Conservation (phyloP, 2,329 filamentous ascomycete species). For the Colletotrichum euphorbiae region DNA sequence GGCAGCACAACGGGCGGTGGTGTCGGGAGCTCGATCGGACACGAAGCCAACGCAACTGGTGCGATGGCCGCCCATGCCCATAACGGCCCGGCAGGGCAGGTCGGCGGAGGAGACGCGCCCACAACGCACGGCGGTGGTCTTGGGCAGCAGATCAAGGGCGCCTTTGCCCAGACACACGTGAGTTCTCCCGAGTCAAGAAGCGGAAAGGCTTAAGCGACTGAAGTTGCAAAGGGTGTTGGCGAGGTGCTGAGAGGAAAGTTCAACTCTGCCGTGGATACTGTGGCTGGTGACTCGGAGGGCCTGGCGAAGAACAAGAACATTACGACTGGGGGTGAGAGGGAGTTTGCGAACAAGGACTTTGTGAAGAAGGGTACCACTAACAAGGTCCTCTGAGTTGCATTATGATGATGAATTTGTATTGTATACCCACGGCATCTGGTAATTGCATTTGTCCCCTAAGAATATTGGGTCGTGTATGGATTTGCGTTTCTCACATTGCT, state of each 20-base stretch:
- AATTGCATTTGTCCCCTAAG: no score
- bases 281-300: constrained; percentile 47
- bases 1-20: background rate
- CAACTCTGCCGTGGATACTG: constrained; percentile 49
- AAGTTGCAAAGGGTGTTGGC: constrained; percentile 23
- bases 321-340: constrained; percentile 35
- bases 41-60: background rate
- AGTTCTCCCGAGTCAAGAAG: background rate
- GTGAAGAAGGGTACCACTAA: constrained; percentile 33
- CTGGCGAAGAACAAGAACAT: constrained; percentile 49
- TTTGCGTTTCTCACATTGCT: no score
- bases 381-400: constrained; percentile 27
- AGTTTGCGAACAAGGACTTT: constrained; percentile 39
- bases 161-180: constrained; percentile 37
- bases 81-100: background rate
- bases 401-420: background rate
- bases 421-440: background rate
- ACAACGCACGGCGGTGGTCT: constrained; percentile 35
- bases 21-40: constrained; percentile 1
- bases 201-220: background rate
- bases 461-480: no score
- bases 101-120: constrained; percentile 33
- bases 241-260: constrained; percentile 45
- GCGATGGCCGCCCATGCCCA: background rate
- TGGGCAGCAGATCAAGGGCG: constrained; percentile 33